Base-by-base conservation (phyloP, 352 stramenopile genomes). In the Pythium utonaiense region DNA sequence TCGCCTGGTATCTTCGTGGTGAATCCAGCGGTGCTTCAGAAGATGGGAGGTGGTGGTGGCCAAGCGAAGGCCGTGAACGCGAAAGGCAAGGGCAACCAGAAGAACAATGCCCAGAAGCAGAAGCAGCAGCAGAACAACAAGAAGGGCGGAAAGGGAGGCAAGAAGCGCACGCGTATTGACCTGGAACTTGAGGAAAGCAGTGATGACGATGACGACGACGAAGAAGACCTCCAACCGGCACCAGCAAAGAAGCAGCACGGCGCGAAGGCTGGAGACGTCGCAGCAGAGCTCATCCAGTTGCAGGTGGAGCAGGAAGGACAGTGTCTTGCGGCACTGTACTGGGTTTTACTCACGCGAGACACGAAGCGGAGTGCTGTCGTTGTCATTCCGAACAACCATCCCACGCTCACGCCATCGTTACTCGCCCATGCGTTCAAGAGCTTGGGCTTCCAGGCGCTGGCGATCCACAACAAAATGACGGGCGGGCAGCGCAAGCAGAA, bases 381-480 rank as follows among this genome's bases (percentile, higher is more conserved):
- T 2, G 75, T 73, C 31, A 41, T 89, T 9, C 73, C 78, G 3
- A 88, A 73, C 53, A 54, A 53, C 24, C 40, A 66, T 14, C 33
- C 49, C 30, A 53, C 57, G 28, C 56, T 66, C 16, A 62, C 63
- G n/a, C 64, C 74, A 31, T 58, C 75, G 40, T 53, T 73, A 22
- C 36, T 93, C 21, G 75, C 73, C 2, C 57, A 56, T 2, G 75
- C 78, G 19, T 53, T 89, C 27, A 79, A 79, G 57, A 74, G 85
- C 53, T 45, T 93, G 27, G 77, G 78, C 9, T 72, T 86, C 53
- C 73, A 86, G 42, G 69, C 75, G n/a, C 54, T 88, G n/a, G 62
- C 78, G 19, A 49, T 93, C 22, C 83, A 93, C 62, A 68, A 66
- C 55, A 91, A 91, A 59, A 91, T 91, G 75, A 77, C 79, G 1